Evolutionary conservation across 805 yeast genomes (phyloP).

Genomic region (Kodamaea jinghongensis): DNA sequence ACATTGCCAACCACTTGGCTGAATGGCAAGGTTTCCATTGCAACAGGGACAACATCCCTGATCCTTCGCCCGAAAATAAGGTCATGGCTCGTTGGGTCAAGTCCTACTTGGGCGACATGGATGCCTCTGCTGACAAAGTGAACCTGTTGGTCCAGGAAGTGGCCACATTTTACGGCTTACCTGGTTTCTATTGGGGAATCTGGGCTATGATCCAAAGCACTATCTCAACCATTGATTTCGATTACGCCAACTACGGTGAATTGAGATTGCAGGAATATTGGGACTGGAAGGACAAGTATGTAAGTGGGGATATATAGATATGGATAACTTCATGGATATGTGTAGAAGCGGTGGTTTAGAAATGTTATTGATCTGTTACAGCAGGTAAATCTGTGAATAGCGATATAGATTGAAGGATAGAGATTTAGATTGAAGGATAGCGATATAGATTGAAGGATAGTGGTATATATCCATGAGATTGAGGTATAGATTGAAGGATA

Average conservation of each 20-base stretch:
- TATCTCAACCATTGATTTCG: slow-evolving; percentile 69
- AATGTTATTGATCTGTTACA: too few relatives aligned
- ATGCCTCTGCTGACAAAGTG: slow-evolving; percentile 31
- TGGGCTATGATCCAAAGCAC: slow-evolving; percentile 78
- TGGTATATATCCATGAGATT: too few relatives aligned
- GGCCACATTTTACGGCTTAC: slow-evolving; percentile 64
- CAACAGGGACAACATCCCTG: slow-evolving; percentile 56
- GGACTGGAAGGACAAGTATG: slow-evolving; percentile 52
- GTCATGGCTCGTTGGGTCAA: slow-evolving; percentile 56
- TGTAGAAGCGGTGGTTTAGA: too few relatives aligned
- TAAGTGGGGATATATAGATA: neutral
- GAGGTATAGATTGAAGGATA: too few relatives aligned
- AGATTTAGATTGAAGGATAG: too few relatives aligned
- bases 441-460: too few relatives aligned
- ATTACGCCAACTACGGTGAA: slow-evolving; percentile 59
- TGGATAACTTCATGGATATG: too few relatives aligned
- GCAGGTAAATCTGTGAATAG: too few relatives aligned
- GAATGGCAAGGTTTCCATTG: slow-evolving; percentile 86
- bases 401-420: too few relatives aligned
- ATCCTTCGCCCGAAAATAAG: slow-evolving; percentile 42
- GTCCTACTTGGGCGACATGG: slow-evolving; percentile 45
- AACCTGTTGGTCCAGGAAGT: slow-evolving; percentile 54
- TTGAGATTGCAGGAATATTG: slow-evolving; percentile 64
- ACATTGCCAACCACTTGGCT: slow-evolving; percentile 70
- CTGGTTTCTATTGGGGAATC: slow-evolving; percentile 83